Conservation (phyloP, 2,329 filamentous ascomycete genomes). For the Colletotrichum sp. region DNA sequence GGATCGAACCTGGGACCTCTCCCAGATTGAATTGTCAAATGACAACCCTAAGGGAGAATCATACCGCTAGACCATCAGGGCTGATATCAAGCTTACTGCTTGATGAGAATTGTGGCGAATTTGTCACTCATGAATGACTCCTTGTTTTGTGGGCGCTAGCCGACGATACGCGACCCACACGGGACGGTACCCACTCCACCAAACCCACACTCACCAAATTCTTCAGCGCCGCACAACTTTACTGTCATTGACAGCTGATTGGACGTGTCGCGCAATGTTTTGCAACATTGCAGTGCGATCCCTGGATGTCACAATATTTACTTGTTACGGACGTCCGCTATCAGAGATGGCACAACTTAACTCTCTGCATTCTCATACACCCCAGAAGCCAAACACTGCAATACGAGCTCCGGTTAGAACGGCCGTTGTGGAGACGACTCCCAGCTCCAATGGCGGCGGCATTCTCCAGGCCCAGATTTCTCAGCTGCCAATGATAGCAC, state of each 20-base stretch:
- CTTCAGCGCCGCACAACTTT: neutral
- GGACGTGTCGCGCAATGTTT: neutral
- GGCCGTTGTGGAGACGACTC: neutral
- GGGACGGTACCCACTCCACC: neutral
- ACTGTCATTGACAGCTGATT: neutral
- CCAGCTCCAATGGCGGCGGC: accelerated
- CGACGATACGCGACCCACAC: neutral
- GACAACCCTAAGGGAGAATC: slow-evolving; percentile 21
- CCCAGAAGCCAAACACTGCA: neutral
- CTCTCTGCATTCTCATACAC: neutral
- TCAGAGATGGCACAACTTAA: neutral
- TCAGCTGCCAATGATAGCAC: neutral
- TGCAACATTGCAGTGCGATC: neutral
- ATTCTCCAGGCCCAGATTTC: neutral
- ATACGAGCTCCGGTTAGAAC: neutral
- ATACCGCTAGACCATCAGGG: slow-evolving; percentile 23
- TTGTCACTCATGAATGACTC: accelerated
- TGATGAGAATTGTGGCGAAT: accelerated
- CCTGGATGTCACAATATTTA: neutral
- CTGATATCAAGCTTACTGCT: neutral
- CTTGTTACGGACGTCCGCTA: neutral
- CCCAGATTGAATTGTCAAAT: neutral
- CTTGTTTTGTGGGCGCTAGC: neutral
- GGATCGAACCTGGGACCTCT: slow-evolving; percentile 21
- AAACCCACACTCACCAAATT: neutral